A percentile compares a stretch with the other conserved stretches of the same genome.
Evolutionary conservation across 1,139 yeast species (phyloP).

Genomic region (Geotrichum citri-aurantii): DNA sequence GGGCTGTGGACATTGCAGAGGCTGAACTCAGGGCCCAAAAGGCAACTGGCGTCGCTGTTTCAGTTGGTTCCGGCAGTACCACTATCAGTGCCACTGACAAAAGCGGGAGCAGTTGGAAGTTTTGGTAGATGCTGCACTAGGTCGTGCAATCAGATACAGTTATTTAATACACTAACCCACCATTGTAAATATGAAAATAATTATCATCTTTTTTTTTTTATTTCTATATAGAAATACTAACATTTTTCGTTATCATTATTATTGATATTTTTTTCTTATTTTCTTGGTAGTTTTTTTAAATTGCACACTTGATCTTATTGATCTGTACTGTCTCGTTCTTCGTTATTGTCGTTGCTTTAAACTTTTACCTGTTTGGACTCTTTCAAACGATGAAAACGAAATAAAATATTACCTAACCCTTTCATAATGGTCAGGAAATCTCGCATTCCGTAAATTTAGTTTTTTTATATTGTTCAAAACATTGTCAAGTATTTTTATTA

Average conservation of each 20-base stretch:
- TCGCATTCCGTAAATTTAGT: background rate
- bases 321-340: background rate
- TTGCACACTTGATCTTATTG: background rate
- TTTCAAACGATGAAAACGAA: background rate
- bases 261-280: background rate
- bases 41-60: background rate
- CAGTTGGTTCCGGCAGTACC: background rate
- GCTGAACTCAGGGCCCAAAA: conserved; percentile 9
- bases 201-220: no score
- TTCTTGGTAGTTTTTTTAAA: background rate
- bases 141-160: background rate
- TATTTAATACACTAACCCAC: background rate
- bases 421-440: background rate
- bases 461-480: background rate
- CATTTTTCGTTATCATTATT: background rate
- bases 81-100: background rate
- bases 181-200: background rate
- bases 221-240: no score
- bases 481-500: background rate
- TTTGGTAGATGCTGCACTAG: conserved; percentile 1
- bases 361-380: background rate
- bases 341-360: background rate
- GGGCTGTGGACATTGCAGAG: conserved; percentile 48
- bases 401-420: background rate
- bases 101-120: conserved; percentile 3